Evolutionary conservation across 257 asterid species (phyloP).

Genomic region (Henckelia pumila): DNA sequence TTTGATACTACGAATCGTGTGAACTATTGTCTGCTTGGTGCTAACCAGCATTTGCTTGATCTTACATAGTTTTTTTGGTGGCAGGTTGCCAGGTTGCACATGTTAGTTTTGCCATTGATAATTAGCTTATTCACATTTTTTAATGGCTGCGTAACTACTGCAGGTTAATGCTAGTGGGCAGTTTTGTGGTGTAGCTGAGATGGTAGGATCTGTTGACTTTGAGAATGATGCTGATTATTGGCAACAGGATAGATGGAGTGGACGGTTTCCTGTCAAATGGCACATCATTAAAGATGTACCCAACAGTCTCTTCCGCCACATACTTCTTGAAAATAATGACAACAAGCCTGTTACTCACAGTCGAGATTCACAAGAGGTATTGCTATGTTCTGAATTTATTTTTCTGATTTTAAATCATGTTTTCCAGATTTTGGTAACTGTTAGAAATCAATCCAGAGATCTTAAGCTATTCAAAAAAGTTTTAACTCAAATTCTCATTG

Average conservation of each 20-base stretch:
- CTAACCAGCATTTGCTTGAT: conserved; percentile 12
- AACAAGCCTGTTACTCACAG: conserved; percentile 99
- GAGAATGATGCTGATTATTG: conserved; percentile 94
- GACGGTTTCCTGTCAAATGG: conserved; percentile 98
- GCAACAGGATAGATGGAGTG: conserved; percentile 99
- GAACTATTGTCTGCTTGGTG: conserved; percentile 3
- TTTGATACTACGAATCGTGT: conserved; percentile 4
- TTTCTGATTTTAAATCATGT: conserved; percentile 20
- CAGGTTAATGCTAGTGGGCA: conserved; percentile 99
- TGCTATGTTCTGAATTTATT: conserved; percentile 16
- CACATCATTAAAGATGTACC: conserved; percentile 91
- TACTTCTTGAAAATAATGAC: conserved; percentile 88
- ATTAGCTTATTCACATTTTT: conserved; percentile 15
- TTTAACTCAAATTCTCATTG: neutral
- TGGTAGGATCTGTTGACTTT: conserved; percentile 90
- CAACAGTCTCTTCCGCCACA: conserved; percentile 90
- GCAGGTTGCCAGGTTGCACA: conserved; percentile 17
- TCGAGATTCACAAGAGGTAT: conserved; percentile 98
- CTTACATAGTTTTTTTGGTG: conserved; percentile 9
- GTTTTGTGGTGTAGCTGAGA: conserved; percentile 98
- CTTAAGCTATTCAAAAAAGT: neutral
- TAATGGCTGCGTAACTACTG: conserved; percentile 27
- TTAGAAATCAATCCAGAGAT: neutral
- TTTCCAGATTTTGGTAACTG: neutral
- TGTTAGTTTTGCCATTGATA: conserved; percentile 14